Evolutionary conservation across 306 rosid species (phyloP).

Genomic region (Cucumis melo): DNA sequence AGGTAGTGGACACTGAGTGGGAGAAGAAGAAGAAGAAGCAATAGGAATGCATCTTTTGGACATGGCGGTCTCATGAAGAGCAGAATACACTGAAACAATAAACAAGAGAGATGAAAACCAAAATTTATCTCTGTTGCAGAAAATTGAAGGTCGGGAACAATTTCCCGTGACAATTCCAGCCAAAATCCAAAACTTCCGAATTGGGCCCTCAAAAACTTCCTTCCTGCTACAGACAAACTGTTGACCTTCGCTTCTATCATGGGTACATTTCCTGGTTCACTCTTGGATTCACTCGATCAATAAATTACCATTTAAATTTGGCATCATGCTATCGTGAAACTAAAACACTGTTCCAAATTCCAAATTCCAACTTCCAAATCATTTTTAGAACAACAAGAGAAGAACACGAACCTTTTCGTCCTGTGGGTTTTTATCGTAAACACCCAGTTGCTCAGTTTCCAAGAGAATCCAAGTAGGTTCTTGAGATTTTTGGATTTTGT

Average conservation of each 20-base stretch:
- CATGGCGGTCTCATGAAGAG: slow-evolving; percentile 10
- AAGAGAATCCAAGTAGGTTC: background rate
- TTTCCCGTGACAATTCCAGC: slow-evolving; percentile 39
- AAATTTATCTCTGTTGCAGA: slow-evolving; percentile 6
- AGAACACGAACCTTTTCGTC: background rate
- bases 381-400: background rate
- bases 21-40: slow-evolving; percentile 9
- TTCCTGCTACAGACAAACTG: slow-evolving; percentile 4
- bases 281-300: slow-evolving; percentile 5
- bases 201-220: slow-evolving; percentile 4
- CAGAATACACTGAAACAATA: background rate
- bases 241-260: slow-evolving; percentile 8
- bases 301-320: background rate
- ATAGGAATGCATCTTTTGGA: slow-evolving; percentile 9
- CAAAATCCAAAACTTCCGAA: slow-evolving; percentile 1
- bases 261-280: background rate
- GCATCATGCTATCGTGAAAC: background rate
- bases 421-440: background rate
- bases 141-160: slow-evolving; percentile 16
- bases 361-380: background rate
- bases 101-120: background rate
- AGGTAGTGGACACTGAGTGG: slow-evolving; percentile 11
- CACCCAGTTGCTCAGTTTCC: background rate
- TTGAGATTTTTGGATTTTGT: background rate
- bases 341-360: background rate